Evolutionary conservation across 495 filamentous ascomycete species (phyloP), one percentile per base, ranked within the genome.

Genomic region (Aspergillus incahuasiensis): DNA sequence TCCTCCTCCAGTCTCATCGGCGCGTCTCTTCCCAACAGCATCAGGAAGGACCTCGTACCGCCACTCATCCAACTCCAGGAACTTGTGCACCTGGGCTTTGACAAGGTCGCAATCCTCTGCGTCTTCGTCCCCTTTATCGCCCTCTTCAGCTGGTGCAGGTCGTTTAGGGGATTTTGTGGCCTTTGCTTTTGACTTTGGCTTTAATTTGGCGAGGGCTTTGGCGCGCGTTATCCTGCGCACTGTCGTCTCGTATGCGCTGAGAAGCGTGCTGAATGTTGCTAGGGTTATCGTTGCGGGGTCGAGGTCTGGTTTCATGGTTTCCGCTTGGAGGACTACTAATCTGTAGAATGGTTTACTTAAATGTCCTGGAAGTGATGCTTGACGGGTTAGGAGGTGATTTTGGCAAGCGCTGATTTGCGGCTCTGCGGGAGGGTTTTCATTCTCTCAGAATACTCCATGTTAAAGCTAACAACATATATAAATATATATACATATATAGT

Each of bases 41-140:
- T 9, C 34, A 0, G 72, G 69, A 21, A 76, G 50, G 5, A 18
- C 48, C 25, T 62, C 60, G 60, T 78, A 78, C 32, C 74, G 62
- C 66, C 67, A 73, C 4, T 32, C 38, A 57, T 76, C 72, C 21
- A 75, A 40, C 5, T 59, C 45, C 3, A 66, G 22, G 32, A 64
- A 69, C n/a, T 51, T 60, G 1, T 64, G 50, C 9, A 60, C 57
- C 38, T 20, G 28, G 3, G 30, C 47, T 6, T 20, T 16, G 9
- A 18, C 24, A 21, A 7, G 6, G 19, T 45, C 21, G 2, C 2
- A 13, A 7, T 47, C 22, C 21, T 47, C 21, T 45, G 12, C 42
- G 15, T 15, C 19, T 61, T 56, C 24, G 46, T 63, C 40, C 54
- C 43, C 22, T 35, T 43, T 38, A 6, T 5, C 44, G 6, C 30